Evolutionary conservation across 2,329 filamentous ascomycete species (phyloP).

Genomic region (Thelonectria blattea): DNA sequence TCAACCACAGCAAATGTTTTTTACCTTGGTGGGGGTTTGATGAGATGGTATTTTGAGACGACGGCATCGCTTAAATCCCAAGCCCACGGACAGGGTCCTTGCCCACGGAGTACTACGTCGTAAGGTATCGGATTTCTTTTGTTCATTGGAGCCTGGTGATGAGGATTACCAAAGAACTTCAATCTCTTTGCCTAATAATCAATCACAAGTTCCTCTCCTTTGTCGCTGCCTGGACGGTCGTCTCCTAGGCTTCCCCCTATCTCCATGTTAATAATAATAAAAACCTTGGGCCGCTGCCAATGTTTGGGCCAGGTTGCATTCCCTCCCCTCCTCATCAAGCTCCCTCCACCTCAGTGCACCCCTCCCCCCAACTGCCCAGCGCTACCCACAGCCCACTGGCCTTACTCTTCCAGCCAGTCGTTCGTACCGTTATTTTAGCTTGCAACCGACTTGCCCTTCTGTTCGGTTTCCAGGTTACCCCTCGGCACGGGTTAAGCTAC

Average conservation of each 20-base stretch:
- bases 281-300: conserved; percentile 25
- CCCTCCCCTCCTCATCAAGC: conserved; percentile 22
- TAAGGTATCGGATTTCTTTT: too few relatives aligned
- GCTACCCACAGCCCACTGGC: conserved; percentile 7
- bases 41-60: not conserved
- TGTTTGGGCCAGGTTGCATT: conserved; percentile 39
- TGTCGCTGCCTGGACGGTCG: conserved; percentile 28
- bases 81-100: not conserved
- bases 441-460: not conserved
- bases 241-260: conserved; percentile 12
- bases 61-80: not conserved
- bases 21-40: not conserved
- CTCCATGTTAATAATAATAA: conserved; percentile 8
- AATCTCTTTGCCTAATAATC: conserved; percentile 7
- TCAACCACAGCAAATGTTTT: not conserved
- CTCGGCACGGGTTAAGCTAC: conserved; percentile 37
- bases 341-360: conserved; percentile 3
- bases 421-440: conserved; percentile 7
- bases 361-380: not conserved
- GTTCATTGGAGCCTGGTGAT: conserved; percentile 4
- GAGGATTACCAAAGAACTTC: not conserved
- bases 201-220: conserved; percentile 14
- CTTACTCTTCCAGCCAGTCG: not conserved
- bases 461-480: conserved; percentile 30
- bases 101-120: too few relatives aligned